Conservation (phyloP, 2,329 filamentous ascomycete species). For the Aspergillus sp. region DNA sequence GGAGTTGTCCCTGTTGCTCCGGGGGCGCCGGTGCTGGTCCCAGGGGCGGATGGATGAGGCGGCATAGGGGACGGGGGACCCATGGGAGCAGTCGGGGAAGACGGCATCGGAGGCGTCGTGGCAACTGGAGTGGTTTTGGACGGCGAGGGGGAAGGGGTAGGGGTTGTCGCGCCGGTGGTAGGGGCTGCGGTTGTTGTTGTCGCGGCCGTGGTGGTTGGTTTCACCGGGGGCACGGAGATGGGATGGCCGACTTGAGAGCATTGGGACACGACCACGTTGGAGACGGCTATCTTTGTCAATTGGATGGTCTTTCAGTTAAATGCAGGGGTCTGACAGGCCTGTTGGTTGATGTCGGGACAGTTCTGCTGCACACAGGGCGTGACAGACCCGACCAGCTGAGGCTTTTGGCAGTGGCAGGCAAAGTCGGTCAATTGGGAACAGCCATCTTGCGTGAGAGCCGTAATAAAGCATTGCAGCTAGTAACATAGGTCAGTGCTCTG, state of each 20-base stretch:
- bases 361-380: constrained; percentile 48
- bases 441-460: constrained; percentile 42
- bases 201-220: constrained; percentile 12
- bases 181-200: constrained; percentile 3
- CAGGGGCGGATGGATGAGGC: neutral
- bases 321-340: constrained; percentile 36
- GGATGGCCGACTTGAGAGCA: constrained; percentile 38
- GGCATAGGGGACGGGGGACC: neutral
- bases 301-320: too few species aligned
- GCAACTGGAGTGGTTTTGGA: neutral
- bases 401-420: constrained; percentile 50
- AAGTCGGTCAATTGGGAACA: constrained; percentile 50
- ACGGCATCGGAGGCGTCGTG: neutral
- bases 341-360: constrained; percentile 38
- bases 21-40: neutral
- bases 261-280: constrained; percentile 31
- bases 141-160: neutral
- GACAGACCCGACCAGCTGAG: constrained; percentile 40
- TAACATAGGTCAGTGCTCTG: neutral
- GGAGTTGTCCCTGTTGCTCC: neutral
- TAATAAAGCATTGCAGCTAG: constrained; percentile 49
- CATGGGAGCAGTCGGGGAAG: neutral
- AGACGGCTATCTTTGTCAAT: constrained; percentile 29
- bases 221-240: constrained; percentile 32
- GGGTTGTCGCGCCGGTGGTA: constrained; percentile 1